Evolutionary conservation across 129 eudicot species (phyloP), one percentile per base, ranked within the genome.

Genomic region (Dittrichia graveolens): DNA sequence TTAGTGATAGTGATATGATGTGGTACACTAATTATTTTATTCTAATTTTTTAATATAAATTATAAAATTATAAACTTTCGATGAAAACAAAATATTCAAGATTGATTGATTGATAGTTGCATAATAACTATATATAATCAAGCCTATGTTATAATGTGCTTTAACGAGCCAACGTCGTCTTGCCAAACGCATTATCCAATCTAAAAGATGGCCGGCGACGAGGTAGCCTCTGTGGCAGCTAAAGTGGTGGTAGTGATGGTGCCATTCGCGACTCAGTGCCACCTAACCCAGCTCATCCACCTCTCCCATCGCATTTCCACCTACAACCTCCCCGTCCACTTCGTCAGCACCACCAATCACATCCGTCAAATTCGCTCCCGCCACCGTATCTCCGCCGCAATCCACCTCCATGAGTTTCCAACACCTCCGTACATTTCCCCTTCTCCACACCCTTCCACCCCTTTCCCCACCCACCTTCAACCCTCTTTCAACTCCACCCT

Each of bases 391-490:
- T 14, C 38, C 69, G 5, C 69, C 52, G 53, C 2, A 47, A 42
- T 64, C 69, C 69, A 64, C 69, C 16, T 15, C 69, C 69, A 64
- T n/a, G 2, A 16, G 8, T 5, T 64, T 8, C 12, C 50, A 16
- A 41, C n/a, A 37, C 69, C 53, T 7, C 69, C 69, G 0, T 64
- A 15, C 69, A 16, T 52, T 34, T 16, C 69, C 52, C 69, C 53
- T 7, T 38, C 69, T 4, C 69, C 69, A 5, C 69, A 64, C 38
- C 52, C 69, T 3, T 16, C 69, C 69, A 64, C 14, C 69, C 69
- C 69, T 4, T 64, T 64, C 53, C 69, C 69, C 38, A 42, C 69
- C 52, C 69, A 64, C 52, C 69, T 64, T 52, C 69, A 64, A 43
- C 40, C 69, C 4, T 64, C 52, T 3, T 64, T 64, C 31, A 1